Evolutionary conservation across 768 basidiomycete species (phyloP), one percentile per base, ranked within the genome.

Genomic region (Pholiota molesta): DNA sequence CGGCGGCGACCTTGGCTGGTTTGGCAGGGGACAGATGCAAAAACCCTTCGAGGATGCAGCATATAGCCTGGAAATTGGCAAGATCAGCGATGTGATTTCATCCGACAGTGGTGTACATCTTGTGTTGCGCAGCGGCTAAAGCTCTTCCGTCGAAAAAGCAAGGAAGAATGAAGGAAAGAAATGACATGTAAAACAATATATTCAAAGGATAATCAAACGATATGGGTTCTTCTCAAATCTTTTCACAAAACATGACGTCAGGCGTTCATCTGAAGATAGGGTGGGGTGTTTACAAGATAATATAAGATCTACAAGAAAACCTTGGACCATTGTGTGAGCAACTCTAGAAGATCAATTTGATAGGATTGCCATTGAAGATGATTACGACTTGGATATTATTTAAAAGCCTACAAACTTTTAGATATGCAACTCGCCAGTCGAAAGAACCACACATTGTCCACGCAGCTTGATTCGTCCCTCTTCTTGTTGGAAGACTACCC

Each of bases 61-160:
- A 11, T 96, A 83, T 74, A 84, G 77, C 2, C 80, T 95, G 64
- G 71, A 86, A 52, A 83, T 90, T 21, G 92, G 88, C 8, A 75
- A 91, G 76, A 88, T 95, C 71, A 94, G 92, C 74, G 89, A 86
- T 29, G 78, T 95, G 51, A 85, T 98, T 71, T 86, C 85, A 68
- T 91, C 97, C 51, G 96, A 99, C 66, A 96, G 94, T 67, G 97
- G 97, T 19, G 94, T 98, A 21, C 97, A 99, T 74, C 70, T 99
- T 66, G 91, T 99, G 70, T 78, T 97, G 76, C 85, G 97, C 70
- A 95, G 93, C 56, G 93, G 45, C 33, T 58, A 33, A 58, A 19
- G 23, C 21, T 17, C 19, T 21, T 23, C 28, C 13, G 13, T 52
- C 11, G 21, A 26, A 13, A 37, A 37, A 37, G 11, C 23, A 14